Base-by-base conservation (phyloP, 1,139 yeast genomes). In the Lodderomyces pseudojiufengensis region DNA sequence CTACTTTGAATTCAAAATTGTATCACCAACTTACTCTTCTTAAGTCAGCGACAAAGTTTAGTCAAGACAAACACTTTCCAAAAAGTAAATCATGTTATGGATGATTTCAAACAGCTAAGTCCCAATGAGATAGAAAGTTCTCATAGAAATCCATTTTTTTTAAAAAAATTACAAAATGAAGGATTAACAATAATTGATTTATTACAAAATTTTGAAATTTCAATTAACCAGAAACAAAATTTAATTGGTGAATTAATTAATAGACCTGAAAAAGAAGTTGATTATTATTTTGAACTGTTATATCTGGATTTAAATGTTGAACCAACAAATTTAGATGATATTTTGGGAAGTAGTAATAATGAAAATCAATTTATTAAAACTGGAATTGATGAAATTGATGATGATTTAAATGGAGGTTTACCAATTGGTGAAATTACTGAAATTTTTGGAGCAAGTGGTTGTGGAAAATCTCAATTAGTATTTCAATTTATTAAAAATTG, bases 381-480 rank as follows among this genome's bases (percentile, higher is more conserved):
- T 0, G 95, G 95, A 0, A 76, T 81, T 43, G 55, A 57, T 0
- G 47, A 50, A 3, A 48, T 90, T 1, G 96, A 88, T 54, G 49
- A 47, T 8, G 49, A 65, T 3, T 55, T 88, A 11, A 71, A 74
- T 21, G 96, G 96, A 0, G 96, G 97, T 0, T 67, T 88, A 3
- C 77, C 75, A 0, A 48, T 75, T 1, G 82, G 88, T 2, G 69
- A 75, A 29, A 59, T 90, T 3, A 83, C 94, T 0, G 97, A 90
- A 57, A 55, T 90, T 2, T 80, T 80, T 47, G 97, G 97, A 0
- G 84, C 82, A 27, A 80, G 94, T 41, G 86, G 95, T 0, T 73
- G 84, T 3, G 97, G 95, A 0, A 88, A 88, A 54, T 80, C 95
- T 0, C 94, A 87, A 48, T 59, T 88, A 8, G 57, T 84, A 23